Conservation (phyloP, 2,329 filamentous ascomycete species). For the Aspergillus sp. region DNA sequence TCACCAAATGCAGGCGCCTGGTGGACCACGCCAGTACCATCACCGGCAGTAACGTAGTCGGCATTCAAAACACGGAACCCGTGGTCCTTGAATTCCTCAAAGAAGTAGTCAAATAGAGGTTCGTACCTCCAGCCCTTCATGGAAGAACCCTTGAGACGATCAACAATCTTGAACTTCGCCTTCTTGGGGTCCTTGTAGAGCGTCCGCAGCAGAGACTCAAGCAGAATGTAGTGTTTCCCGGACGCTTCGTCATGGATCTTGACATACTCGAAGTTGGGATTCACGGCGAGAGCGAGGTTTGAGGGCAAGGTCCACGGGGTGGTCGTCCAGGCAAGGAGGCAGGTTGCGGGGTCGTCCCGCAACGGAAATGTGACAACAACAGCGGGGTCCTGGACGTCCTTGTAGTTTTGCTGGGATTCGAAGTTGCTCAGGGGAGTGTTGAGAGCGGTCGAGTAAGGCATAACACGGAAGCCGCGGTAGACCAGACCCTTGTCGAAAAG, state of each 20-base stretch:
- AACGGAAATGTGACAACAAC: slow-evolving; percentile 84
- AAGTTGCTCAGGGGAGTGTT: slow-evolving; percentile 89
- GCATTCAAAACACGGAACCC: slow-evolving; percentile 78
- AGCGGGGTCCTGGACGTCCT: slow-evolving; percentile 84
- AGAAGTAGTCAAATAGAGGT: slow-evolving; percentile 83
- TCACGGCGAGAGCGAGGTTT: slow-evolving; percentile 65
- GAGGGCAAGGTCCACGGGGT: slow-evolving; percentile 82
- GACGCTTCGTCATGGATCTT: slow-evolving; percentile 78
- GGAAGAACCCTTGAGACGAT: slow-evolving; percentile 71
- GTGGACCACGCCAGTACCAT: slow-evolving; percentile 89
- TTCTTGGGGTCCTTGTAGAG: slow-evolving; percentile 95
- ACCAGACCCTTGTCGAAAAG: slow-evolving; percentile 83
- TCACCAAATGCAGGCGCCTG: slow-evolving; percentile 91
- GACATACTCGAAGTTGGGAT: slow-evolving; percentile 78
- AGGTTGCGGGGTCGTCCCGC: slow-evolving; percentile 64
- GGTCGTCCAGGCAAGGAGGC: slow-evolving; percentile 79
- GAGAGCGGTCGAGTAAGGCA: slow-evolving; percentile 89
- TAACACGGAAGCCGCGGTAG: slow-evolving; percentile 83
- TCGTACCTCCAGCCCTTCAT: slow-evolving; percentile 86
- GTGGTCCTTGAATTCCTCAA: slow-evolving; percentile 75
- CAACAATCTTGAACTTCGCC: slow-evolving; percentile 77
- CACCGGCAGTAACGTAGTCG: slow-evolving; percentile 78
- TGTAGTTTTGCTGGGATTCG: slow-evolving; percentile 90
- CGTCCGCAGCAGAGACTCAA: slow-evolving; percentile 71
- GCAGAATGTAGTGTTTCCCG: slow-evolving; percentile 73